Evolutionary conservation across 768 basidiomycete species (phyloP), one percentile per base, ranked within the genome.

Genomic region (Suillus americanus): DNA sequence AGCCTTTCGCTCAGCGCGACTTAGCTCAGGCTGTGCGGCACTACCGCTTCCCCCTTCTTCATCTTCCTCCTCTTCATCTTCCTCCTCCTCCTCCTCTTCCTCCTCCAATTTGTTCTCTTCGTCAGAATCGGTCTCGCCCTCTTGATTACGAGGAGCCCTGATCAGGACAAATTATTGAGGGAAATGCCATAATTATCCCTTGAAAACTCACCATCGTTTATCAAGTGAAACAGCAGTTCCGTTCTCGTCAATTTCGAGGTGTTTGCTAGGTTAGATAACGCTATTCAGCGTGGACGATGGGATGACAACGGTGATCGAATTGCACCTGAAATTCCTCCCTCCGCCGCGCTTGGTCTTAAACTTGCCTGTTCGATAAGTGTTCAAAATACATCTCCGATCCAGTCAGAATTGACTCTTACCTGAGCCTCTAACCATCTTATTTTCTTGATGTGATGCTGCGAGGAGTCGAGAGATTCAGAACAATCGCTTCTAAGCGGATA

Each of bases 321-420:
- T 28, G 56, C 40, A 90, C 87, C 92, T 92, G 77, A 95, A 96
- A 74, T 80, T 88, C 66, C 94, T 86, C 60, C 94, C 94, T 43
- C 94, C 94, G 69, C 94, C 94, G 60, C 94, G 91, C 73, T 89
- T 91, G 68, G 87, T 82, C 83, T 95, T 95, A 80, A 85, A 93
- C 77, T 90, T 92, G 66, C 93, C 92, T 88, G 69, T 7, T n/a
- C 2, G 5, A 59, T 20, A 59, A 28, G 20, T 1, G 7, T 30
- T 41, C 25, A 41, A 41, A 12, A 41, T 10, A 20, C 12, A 30
- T 30, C 25, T n/a, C 23, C 10, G 12, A 41, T 18, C 20, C 3
- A 4, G 28, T 28, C 28, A 41, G 1, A 59, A 25, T 41, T 20
- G 10, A 59, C 3, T 41, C 66, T 66, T 64, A 64, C 76, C 77